Evolutionary conservation across 257 asterid genomes (phyloP), one percentile per base, ranked within the genome.

Genomic region (Nemophila menziesii): DNA sequence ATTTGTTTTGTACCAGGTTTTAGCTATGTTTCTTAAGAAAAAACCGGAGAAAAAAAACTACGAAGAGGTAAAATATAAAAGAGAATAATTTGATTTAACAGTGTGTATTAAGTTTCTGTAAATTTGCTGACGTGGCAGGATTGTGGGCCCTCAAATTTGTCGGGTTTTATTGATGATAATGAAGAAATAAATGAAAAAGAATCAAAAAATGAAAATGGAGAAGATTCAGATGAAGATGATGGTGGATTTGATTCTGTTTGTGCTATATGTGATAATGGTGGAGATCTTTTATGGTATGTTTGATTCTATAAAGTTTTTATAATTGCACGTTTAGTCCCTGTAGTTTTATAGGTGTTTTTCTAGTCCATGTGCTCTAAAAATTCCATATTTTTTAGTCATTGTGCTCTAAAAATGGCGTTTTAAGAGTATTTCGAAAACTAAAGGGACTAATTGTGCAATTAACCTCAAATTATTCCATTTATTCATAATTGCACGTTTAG

Each of bases 211-310:
- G 80, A 72, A 51, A 50, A 13, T 58, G 77, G 44, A 37, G 74
- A 61, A 45, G 81, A 56, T 24, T 61, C 45, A 15, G 72, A 55
- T 33, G 78, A 66, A 26, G 72, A 56, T 33, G 73, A 65, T 46
- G 82, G 80, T 45, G 55, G 70, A 37, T 79, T 69, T 20, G 94
- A 79, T 54, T 51, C 57, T 38, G 76, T 82, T 9, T 82, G 96
- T 41, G 81, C 94, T 19, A 66, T 86, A 39, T 86, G 94, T 68
- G 90, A 77, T 22, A 79, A 81, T 46, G 85, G 93, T 15, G 90
- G 93, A 36, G 50, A 63, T 38, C 42, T 81, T 48, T 48, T 55
- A 9, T 51, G 77, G 93, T 78, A 69, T 38, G 80, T 46, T 37
- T 24, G 40, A 44, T n/a, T n/a, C n/a, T n/a, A n/a, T n/a, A n/a